These are phyloP conservation scores for Tricholomella constricta DNA, from an alignment of 768 basidiomycete genomes.

Conservation along the genomic window DNA sequence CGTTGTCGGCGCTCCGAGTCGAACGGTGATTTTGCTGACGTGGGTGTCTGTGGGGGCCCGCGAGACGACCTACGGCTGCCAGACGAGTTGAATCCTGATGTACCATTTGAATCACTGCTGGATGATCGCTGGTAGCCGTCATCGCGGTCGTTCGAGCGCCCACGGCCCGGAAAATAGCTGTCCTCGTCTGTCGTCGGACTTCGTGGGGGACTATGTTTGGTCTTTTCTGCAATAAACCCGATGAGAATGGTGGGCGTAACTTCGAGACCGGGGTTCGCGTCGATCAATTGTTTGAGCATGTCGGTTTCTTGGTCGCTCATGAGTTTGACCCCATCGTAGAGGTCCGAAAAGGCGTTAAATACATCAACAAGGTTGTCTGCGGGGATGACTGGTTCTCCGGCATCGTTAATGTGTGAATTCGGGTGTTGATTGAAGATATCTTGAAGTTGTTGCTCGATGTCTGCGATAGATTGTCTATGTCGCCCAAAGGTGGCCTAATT, in stretches of 20 bases:
- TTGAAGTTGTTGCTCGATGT: conserved; percentile 70
- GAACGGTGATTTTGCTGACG: conserved; percentile 61
- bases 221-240: conserved; percentile 63
- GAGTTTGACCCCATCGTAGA: conserved; percentile 63
- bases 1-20: conserved; percentile 72
- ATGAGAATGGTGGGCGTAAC: conserved; percentile 70
- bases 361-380: conserved; percentile 73
- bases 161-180: conserved; percentile 37
- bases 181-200: conserved; percentile 38
- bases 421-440: conserved; percentile 70
- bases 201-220: conserved; percentile 45
- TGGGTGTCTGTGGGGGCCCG: conserved; percentile 55
- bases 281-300: conserved; percentile 59
- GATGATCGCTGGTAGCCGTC: conserved; percentile 48
- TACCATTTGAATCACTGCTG: conserved; percentile 55
- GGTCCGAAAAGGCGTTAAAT: conserved; percentile 60
- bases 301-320: conserved; percentile 63
- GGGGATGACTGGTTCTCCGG: conserved; percentile 66
- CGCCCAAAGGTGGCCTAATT: conserved; percentile 46
- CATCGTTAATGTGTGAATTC: conserved; percentile 55
- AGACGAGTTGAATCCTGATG: conserved; percentile 31
- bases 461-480: conserved; percentile 67
- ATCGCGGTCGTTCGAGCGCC: conserved; percentile 35
- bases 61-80: conserved; percentile 55
- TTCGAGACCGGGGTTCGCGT: conserved; percentile 60